These are phyloP conservation scores for Colletotrichum sp. DNA, from an alignment of 2,329 filamentous ascomycete species.

Conservation along the genomic window DNA sequence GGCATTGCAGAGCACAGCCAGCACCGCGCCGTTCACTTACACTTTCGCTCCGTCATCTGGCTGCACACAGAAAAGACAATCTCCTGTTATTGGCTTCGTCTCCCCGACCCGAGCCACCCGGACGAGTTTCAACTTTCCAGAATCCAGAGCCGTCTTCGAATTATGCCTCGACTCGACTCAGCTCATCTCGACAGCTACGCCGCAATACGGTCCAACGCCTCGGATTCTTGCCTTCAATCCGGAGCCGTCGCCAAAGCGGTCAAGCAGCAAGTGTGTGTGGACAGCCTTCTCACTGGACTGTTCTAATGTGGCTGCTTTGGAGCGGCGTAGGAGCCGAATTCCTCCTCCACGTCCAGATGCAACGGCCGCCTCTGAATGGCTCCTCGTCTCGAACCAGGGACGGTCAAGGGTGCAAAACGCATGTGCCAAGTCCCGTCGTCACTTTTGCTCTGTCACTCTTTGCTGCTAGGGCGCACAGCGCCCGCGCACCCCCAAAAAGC, in stretches of 20 bases:
- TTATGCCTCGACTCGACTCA: neutral
- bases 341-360: neutral
- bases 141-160: neutral
- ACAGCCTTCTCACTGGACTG: neutral
- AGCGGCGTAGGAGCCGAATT: slow-evolving; percentile 12
- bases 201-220: neutral
- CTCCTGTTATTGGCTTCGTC: neutral
- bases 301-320: slow-evolving; percentile 1
- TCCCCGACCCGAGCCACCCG: slow-evolving; percentile 1
- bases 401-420: slow-evolving; percentile 10
- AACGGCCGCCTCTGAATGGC: slow-evolving; percentile 13
- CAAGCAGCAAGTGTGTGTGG: neutral
- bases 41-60: slow-evolving; percentile 10
- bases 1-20: neutral
- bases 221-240: slow-evolving; percentile 1
- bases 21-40: neutral
- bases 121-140: slow-evolving; percentile 3
- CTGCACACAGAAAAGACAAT: neutral
- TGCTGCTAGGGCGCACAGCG: neutral
- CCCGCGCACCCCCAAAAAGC: neutral
- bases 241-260: slow-evolving; percentile 11
- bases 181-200: neutral
- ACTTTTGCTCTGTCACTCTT: neutral
- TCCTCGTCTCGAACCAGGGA: neutral
- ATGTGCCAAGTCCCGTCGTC: slow-evolving; percentile 16